A percentile compares a stretch with the other conserved stretches of the same genome.
These are phyloP conservation scores for Mycena vitilis DNA, from an alignment of 768 basidiomycete genomes.

Conservation along the genomic window DNA sequence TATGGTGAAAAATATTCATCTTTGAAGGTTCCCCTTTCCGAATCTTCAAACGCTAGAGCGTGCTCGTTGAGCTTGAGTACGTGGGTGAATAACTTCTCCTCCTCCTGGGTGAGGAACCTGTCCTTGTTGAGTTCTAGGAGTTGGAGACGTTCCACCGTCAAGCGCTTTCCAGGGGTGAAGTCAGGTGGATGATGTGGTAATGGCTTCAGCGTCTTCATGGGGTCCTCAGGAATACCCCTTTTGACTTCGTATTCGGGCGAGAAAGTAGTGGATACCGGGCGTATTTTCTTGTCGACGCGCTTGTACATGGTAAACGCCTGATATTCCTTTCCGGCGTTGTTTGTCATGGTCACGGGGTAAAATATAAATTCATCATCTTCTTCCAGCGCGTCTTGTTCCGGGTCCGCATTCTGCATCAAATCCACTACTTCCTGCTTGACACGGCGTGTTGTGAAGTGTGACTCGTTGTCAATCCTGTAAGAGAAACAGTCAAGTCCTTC, in stretches of 20 bases:
- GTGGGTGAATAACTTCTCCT: neutral
- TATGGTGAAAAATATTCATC: neutral
- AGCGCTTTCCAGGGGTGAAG: neutral
- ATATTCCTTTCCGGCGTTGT: neutral
- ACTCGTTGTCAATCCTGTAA: no score
- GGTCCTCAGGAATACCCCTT: neutral
- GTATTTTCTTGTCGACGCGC: neutral
- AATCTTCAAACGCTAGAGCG: neutral
- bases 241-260: neutral
- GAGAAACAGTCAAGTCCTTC: no score
- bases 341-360: neutral
- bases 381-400: neutral
- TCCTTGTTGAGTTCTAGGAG: neutral
- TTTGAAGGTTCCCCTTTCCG: neutral
- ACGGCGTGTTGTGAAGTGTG: no score
- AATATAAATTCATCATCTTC: neutral
- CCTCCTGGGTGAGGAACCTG: neutral
- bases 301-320: conserved; percentile 1
- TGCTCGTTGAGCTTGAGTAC: neutral
- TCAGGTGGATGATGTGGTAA: neutral
- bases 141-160: neutral
- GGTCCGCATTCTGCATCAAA: no score
- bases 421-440: no score
- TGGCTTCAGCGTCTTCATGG: neutral
- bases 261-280: neutral